phyloP scores from a whole-genome alignment of 257 asterid species.

The Cruciata laevipes region DNA sequence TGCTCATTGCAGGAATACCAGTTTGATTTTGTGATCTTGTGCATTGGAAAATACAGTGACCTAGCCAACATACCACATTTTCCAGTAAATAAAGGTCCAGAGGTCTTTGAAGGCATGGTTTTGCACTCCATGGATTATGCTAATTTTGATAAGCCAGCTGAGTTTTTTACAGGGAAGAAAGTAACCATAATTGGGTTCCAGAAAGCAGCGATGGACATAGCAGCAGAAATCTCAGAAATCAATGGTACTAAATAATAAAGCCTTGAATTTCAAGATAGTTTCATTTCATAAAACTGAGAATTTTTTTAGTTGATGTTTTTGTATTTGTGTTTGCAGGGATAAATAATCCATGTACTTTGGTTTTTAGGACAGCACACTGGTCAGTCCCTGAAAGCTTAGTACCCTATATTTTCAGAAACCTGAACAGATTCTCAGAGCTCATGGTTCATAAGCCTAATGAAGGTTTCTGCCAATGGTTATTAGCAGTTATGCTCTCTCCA shows the following conservation, averaged over 20 bases:
- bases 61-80: constrained; percentile 43
- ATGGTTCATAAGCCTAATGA: constrained; percentile 52
- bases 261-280: no score
- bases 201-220: constrained; percentile 65
- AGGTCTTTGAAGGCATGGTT: constrained; percentile 34
- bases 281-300: neutral
- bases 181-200: constrained; percentile 57
- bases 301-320: neutral
- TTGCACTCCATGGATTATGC: constrained; percentile 65
- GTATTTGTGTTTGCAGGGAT: constrained; percentile 24
- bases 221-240: constrained; percentile 35
- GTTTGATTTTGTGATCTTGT: constrained; percentile 50
- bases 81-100: constrained; percentile 23
- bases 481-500: constrained; percentile 49
- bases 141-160: constrained; percentile 40
- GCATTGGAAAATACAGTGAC: constrained; percentile 55
- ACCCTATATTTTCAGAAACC: constrained; percentile 25
- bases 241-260: constrained; percentile 29
- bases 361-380: constrained; percentile 49
- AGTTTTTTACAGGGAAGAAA: constrained; percentile 33
- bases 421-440: constrained; percentile 51
- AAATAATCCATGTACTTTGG: constrained; percentile 42
- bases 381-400: constrained; percentile 31
- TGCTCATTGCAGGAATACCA: constrained; percentile 29
- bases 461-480: constrained; percentile 36